These are phyloP conservation scores for Calonectria ilicicola DNA, from an alignment of 2,329 filamentous ascomycete species.

Conservation along the genomic window DNA sequence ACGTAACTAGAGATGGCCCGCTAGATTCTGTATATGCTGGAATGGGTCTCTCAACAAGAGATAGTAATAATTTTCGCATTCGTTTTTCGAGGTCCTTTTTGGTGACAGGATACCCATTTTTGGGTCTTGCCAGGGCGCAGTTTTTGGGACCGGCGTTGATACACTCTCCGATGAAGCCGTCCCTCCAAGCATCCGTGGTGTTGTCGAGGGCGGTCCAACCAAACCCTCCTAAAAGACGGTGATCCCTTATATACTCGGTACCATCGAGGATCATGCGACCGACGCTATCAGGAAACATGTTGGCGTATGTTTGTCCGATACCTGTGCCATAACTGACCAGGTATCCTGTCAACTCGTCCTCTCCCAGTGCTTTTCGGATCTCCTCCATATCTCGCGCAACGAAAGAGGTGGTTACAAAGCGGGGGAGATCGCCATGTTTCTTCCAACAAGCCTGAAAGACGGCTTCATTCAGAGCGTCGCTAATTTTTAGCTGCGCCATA, in stretches of 20 bases:
- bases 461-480: slow-evolving; percentile 60
- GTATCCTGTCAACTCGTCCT: slow-evolving; percentile 61
- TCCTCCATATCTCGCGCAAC: slow-evolving; percentile 63
- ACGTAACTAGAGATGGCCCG: slow-evolving; percentile 60
- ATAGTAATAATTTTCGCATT: slow-evolving; percentile 52
- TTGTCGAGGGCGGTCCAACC: slow-evolving; percentile 62
- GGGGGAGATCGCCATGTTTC: slow-evolving; percentile 56
- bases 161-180: slow-evolving; percentile 64
- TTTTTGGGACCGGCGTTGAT: slow-evolving; percentile 58
- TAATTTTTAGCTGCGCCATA: slow-evolving; percentile 53
- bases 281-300: slow-evolving; percentile 61
- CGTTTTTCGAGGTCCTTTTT: slow-evolving; percentile 52
- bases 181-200: slow-evolving; percentile 60
- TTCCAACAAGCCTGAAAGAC: slow-evolving; percentile 57
- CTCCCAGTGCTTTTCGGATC: slow-evolving; percentile 58
- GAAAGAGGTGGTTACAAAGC: slow-evolving; percentile 60
- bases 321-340: slow-evolving; percentile 65
- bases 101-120: slow-evolving; percentile 44
- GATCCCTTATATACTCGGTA: slow-evolving; percentile 60
- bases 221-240: slow-evolving; percentile 59
- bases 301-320: slow-evolving; percentile 64
- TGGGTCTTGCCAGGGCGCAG: slow-evolving; percentile 57
- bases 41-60: slow-evolving; percentile 53
- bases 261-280: slow-evolving; percentile 63
- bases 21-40: slow-evolving; percentile 51